Percentiles rank a stretch among this genome's conserved stretches.
Evolutionary conservation across 805 yeast genomes (phyloP).

Genomic region (Wickerhamomyces tratensis): DNA sequence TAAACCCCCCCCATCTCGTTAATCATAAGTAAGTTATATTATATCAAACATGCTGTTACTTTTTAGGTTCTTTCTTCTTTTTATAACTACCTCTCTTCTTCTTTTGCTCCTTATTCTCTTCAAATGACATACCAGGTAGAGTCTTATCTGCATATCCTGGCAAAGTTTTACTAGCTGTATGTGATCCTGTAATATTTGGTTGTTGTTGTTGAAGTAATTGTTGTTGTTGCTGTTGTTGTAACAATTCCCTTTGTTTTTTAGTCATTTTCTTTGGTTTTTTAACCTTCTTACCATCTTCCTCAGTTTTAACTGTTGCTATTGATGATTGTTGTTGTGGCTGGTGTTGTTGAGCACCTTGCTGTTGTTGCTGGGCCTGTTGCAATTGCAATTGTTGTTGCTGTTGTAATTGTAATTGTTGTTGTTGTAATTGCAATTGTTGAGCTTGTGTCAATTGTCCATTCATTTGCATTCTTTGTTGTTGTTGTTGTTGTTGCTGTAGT

Average conservation of each 20-base stretch:
- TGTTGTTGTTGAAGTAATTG: conserved; percentile 1
- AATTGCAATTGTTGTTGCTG: conserved; percentile 17
- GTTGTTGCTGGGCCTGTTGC: conserved; percentile 7
- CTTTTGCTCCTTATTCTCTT: conserved; percentile 5
- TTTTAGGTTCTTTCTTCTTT: conserved; percentile 12
- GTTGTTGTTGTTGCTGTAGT: conserved; percentile 20
- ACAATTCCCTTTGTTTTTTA: conserved; percentile 6
- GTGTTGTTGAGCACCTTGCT: background rate
- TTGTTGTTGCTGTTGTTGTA: conserved; percentile 1
- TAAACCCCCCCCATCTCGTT: too few relatives aligned
- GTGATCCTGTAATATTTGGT: conserved; percentile 1
- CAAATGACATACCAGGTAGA: conserved; percentile 10
- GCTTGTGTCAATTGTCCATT: conserved; percentile 16
- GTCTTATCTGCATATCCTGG: conserved; percentile 16
- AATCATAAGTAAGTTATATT: background rate
- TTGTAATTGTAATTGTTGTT: conserved; percentile 14
- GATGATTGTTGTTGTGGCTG: too few relatives aligned
- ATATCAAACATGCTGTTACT: background rate
- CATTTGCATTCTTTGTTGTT: conserved; percentile 8
- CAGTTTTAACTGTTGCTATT: background rate
- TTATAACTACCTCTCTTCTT: conserved; percentile 20
- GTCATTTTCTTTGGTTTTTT: conserved; percentile 10
- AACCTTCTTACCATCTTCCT: conserved; percentile 5
- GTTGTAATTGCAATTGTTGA: conserved; percentile 15
- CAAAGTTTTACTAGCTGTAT: conserved; percentile 15